Percentiles rank a stretch among this genome's conserved stretches.
These are phyloP conservation scores for Hanseniaspora pseudoguilliermondii DNA, from an alignment of 805 yeast genomes.

Conservation along the genomic window DNA sequence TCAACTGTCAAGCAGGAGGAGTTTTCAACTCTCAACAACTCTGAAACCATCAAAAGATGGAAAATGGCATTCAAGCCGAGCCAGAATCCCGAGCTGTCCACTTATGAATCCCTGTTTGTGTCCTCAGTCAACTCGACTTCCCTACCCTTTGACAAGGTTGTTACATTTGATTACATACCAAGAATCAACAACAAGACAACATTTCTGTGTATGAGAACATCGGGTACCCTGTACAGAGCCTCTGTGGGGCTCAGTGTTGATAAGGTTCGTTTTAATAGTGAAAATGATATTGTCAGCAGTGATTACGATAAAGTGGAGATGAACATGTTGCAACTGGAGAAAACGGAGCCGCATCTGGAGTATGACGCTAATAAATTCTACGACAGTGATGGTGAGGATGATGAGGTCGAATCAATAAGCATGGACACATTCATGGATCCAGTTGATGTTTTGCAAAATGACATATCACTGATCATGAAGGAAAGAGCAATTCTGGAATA, in stretches of 20 bases:
- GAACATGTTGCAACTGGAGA: constrained; percentile 21
- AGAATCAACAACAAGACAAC: constrained; percentile 44
- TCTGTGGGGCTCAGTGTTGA: constrained; percentile 55
- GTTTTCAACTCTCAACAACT: constrained; percentile 66
- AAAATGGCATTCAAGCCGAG: constrained; percentile 49
- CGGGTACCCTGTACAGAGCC: constrained; percentile 78
- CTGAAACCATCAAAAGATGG: constrained; percentile 71
- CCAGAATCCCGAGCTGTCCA: constrained; percentile 18
- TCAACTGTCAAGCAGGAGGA: constrained; percentile 57
- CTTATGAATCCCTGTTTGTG: constrained; percentile 51
- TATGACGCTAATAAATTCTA: constrained; percentile 17
- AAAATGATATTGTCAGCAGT: constrained; percentile 48
- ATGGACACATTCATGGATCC: constrained; percentile 22
- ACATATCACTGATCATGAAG: constrained; percentile 60
- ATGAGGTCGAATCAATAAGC: constrained; percentile 16
- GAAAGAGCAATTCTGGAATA: constrained; percentile 63
- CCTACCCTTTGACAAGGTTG: constrained; percentile 68
- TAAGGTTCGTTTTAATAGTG: constrained; percentile 51
- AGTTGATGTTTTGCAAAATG: constrained; percentile 46
- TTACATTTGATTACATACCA: constrained; percentile 74
- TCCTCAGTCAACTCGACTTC: constrained; percentile 61
- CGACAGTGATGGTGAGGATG: constrained; percentile 19
- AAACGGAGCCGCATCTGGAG: constrained; percentile 20
- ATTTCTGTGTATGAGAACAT: constrained; percentile 77
- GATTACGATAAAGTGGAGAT: constrained; percentile 28